A percentile compares a stretch with the other conserved stretches of the same genome.
Evolutionary conservation across 139 green algal species (phyloP).

Genomic region (Chlorella vulgaris): DNA sequence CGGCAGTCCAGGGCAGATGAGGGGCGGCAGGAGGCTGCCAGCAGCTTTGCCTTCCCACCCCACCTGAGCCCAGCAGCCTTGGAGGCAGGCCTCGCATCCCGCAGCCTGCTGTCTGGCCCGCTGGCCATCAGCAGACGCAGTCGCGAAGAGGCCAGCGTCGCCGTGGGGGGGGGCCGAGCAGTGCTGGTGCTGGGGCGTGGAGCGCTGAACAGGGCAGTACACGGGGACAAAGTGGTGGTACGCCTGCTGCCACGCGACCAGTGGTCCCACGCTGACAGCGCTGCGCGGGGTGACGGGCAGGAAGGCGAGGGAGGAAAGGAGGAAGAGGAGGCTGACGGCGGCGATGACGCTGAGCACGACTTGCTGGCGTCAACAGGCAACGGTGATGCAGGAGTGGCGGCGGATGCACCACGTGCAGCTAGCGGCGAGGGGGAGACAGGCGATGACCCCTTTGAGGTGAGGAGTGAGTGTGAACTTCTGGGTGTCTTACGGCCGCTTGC

Average conservation of each 20-base stretch:
- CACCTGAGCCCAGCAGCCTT: constrained; percentile 39
- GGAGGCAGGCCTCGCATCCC: constrained; percentile 43
- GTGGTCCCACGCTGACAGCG: constrained; percentile 57
- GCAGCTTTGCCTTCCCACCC: constrained; percentile 11
- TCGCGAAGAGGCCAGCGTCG: constrained; percentile 35
- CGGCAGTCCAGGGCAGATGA: constrained; percentile 1
- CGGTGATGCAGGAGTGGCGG: constrained; percentile 16
- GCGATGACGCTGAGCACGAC: constrained; percentile 29
- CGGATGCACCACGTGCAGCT: too few relatives aligned
- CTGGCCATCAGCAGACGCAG: constrained; percentile 40
- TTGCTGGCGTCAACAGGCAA: constrained; percentile 26
- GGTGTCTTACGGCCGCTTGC: not conserved
- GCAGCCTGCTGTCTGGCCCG: constrained; percentile 43
- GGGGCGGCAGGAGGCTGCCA: not conserved
- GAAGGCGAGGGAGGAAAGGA: not conserved
- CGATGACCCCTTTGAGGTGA: too few relatives aligned
- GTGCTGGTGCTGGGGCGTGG: constrained; percentile 47
- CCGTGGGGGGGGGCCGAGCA: constrained; percentile 4
- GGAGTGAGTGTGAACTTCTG: too few relatives aligned
- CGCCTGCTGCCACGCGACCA: constrained; percentile 78
- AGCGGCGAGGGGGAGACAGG: too few relatives aligned
- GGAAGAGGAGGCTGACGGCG: not conserved
- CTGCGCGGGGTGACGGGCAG: constrained; percentile 30
- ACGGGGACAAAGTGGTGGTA: constrained; percentile 63
- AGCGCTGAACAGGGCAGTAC: constrained; percentile 52